Evolutionary conservation across 768 basidiomycete species (phyloP).

Genomic region (Pleurotus tuoliensis): DNA sequence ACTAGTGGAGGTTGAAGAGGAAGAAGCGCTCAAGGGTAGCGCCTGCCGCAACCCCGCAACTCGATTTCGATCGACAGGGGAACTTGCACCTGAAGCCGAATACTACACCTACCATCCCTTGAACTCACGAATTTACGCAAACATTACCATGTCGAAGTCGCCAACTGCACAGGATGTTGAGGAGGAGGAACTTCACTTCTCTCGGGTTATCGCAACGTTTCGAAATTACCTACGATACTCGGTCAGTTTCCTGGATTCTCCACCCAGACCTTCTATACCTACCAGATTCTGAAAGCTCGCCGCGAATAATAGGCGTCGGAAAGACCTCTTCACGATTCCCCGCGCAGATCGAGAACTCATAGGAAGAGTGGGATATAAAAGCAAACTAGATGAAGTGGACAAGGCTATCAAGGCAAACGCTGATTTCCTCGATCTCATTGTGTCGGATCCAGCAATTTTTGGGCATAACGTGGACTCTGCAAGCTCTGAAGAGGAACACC

Average conservation of each 20-base stretch:
- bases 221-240: slow-evolving; percentile 72
- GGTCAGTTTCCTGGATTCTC: slow-evolving; percentile 34
- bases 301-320: slow-evolving; percentile 61
- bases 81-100: neutral
- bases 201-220: slow-evolving; percentile 73
- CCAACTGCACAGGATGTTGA: slow-evolving; percentile 14
- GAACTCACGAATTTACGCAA: neutral
- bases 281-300: slow-evolving; percentile 30
- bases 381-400: slow-evolving; percentile 79
- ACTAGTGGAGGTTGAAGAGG: too few relatives aligned
- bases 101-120: too few relatives aligned
- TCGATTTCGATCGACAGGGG: neutral
- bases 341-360: slow-evolving; percentile 67
- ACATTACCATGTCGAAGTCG: neutral
- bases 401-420: slow-evolving; percentile 78
- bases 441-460: slow-evolving; percentile 80
- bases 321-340: slow-evolving; percentile 72
- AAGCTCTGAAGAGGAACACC: slow-evolving; percentile 25
- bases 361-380: slow-evolving; percentile 64
- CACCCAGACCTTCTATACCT: slow-evolving; percentile 10
- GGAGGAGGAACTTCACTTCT: slow-evolving; percentile 70
- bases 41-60: too few relatives aligned
- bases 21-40: neutral
- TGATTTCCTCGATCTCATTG: slow-evolving; percentile 69
- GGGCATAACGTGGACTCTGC: slow-evolving; percentile 31